phyloP scores from a whole-genome alignment of 768 basidiomycete species.

The Omphalotus guepiniiformis region DNA sequence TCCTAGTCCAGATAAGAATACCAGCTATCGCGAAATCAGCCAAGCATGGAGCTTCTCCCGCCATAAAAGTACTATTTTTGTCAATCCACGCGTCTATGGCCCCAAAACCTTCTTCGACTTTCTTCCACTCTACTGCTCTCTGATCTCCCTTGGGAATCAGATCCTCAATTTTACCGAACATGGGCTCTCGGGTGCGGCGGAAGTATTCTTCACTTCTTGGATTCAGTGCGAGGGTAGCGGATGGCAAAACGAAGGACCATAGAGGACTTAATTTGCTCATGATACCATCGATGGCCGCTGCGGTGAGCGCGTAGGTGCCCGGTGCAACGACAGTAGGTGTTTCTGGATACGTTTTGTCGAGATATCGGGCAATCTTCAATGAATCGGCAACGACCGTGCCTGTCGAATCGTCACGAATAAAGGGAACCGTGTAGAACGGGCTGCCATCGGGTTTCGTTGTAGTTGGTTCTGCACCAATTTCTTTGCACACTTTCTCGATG shows the following conservation, averaged over 20 bases:
- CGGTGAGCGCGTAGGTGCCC: slow-evolving; percentile 18
- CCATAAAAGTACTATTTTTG: slow-evolving; percentile 13
- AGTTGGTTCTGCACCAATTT: slow-evolving; percentile 28
- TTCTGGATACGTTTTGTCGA: slow-evolving; percentile 35
- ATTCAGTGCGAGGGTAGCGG: slow-evolving; percentile 20
- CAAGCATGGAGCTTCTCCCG: slow-evolving; percentile 23
- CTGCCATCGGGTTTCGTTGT: slow-evolving; percentile 21
- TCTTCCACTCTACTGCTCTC: slow-evolving; percentile 25
- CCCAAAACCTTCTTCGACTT: slow-evolving; percentile 20
- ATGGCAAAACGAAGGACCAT: slow-evolving; percentile 13
- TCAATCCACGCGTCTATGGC: slow-evolving; percentile 17
- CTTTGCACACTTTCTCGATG: slow-evolving; percentile 28
- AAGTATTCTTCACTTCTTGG: slow-evolving; percentile 30
- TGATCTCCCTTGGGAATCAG: slow-evolving; percentile 22
- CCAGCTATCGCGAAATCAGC: slow-evolving; percentile 27
- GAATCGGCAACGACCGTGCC: slow-evolving; percentile 30
- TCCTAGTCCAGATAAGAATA: slow-evolving; percentile 20
- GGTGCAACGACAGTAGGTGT: slow-evolving; percentile 28
- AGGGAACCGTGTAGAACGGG: slow-evolving; percentile 34
- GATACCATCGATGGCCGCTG: slow-evolving; percentile 4
- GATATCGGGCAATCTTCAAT: slow-evolving; percentile 36
- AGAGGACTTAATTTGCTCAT: slow-evolving; percentile 2
- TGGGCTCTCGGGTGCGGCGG: slow-evolving; percentile 23
- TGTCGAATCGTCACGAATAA: slow-evolving; percentile 34
- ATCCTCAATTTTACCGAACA: slow-evolving; percentile 29